Conservation (phyloP, 371 early-diverging fungal species). For the Apophysomyces trapeziformis region DNA sequence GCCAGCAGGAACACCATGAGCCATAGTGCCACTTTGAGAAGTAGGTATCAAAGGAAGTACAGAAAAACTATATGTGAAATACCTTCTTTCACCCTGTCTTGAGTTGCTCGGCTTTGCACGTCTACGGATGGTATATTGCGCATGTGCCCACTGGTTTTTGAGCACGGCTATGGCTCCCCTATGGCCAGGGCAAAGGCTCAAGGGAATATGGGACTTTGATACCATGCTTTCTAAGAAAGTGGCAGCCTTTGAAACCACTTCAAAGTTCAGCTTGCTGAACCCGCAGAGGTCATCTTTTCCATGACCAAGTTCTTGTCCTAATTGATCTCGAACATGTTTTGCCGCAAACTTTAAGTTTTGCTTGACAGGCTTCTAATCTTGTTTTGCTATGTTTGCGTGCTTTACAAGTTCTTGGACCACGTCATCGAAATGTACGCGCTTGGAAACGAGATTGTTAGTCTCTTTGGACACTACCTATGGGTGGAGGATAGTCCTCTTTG, state of each 20-base stretch:
- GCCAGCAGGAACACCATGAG: background rate
- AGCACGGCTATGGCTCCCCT: conserved; percentile 1
- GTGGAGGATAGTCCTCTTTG: conserved; percentile 1
- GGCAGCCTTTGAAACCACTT: background rate
- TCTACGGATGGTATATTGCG: background rate
- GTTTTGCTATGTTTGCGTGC: background rate
- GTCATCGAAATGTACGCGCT: background rate
- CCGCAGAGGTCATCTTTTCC: background rate
- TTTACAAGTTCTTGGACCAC: conserved; percentile 5
- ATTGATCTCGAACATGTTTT: background rate
- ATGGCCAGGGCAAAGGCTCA: background rate
- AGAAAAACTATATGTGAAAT: background rate
- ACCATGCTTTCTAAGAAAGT: background rate
- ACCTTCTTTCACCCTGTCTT: background rate
- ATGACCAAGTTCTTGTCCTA: background rate
- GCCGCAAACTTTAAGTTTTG: background rate
- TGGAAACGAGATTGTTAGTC: background rate
- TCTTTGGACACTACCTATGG: background rate
- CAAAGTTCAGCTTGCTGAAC: background rate
- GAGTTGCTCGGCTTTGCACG: background rate
- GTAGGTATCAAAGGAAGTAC: background rate
- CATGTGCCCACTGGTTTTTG: conserved; percentile 6
- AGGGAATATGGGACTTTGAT: background rate
- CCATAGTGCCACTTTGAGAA: background rate
- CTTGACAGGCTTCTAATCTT: background rate